A percentile compares a stretch with the other conserved stretches of the same genome.
Evolutionary conservation across 345 rosid genomes (phyloP).

Genomic region (Syzygium grande): DNA sequence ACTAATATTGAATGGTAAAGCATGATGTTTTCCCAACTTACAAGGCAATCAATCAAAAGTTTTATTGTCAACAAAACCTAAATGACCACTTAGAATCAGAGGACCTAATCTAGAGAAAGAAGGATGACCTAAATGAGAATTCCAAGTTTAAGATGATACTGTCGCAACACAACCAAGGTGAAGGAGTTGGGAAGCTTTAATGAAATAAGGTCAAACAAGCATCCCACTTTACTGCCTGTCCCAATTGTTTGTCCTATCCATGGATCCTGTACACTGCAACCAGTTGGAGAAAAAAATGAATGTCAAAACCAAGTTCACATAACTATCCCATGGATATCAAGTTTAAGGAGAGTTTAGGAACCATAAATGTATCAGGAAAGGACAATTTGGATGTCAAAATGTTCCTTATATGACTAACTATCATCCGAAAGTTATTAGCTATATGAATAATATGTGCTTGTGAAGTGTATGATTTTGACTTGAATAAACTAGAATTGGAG

Average conservation of each 20-base stretch:
- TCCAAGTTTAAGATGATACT: background rate
- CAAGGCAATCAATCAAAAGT: too few relatives aligned
- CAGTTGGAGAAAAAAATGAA: background rate
- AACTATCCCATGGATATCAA: background rate
- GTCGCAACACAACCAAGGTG: background rate
- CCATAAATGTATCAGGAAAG: background rate
- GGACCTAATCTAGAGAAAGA: background rate
- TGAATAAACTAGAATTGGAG: background rate
- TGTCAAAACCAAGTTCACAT: background rate
- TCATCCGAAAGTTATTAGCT: background rate
- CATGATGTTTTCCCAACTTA: too few relatives aligned
- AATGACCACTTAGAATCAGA: background rate
- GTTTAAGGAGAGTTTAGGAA: background rate
- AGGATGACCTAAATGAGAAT: background rate
- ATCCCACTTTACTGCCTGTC: background rate
- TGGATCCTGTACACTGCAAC: background rate
- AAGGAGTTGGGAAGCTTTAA: background rate
- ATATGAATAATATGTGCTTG: background rate
- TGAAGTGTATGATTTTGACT: too few relatives aligned
- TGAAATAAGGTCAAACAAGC: background rate
- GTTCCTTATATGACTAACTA: background rate
- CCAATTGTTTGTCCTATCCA: accelerated
- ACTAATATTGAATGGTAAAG: too few relatives aligned
- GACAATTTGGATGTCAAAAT: background rate
- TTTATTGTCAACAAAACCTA: background rate